phyloP scores from a whole-genome alignment of 495 filamentous ascomycete genomes.

The Chaetomidium leptoderma region DNA sequence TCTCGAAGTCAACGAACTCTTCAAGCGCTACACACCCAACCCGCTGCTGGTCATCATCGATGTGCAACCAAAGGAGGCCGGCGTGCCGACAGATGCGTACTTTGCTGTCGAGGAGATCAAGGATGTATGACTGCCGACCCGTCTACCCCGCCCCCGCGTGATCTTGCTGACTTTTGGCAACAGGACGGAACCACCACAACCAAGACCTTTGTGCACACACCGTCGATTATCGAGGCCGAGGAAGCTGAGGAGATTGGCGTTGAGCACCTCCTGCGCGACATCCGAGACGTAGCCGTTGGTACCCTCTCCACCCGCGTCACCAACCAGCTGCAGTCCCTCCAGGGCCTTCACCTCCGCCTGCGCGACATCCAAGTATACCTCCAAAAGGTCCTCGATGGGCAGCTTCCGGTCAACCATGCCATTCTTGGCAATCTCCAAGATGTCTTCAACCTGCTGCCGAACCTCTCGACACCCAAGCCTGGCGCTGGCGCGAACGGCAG shows the following conservation, averaged over 20 bases:
- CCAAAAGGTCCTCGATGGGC: conserved; percentile 87
- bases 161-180: background rate
- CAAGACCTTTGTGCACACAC: conserved; percentile 98
- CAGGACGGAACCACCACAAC: conserved; percentile 96
- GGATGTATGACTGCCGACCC: no score
- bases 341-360: conserved; percentile 91
- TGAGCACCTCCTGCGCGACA: conserved; percentile 95
- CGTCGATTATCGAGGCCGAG: conserved; percentile 96
- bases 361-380: conserved; percentile 94
- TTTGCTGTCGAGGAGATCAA: conserved; percentile 99
- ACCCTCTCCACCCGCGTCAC: conserved; percentile 98
- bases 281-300: conserved; percentile 95
- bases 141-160: no score
- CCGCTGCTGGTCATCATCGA: conserved; percentile 96
- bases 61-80: conserved; percentile 96
- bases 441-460: conserved; percentile 97
- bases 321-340: conserved; percentile 93
- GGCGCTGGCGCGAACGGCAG: conserved; percentile 45
- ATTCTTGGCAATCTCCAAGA: conserved; percentile 97
- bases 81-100: conserved; percentile 97
- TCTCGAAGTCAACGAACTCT: conserved; percentile 98
- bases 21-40: conserved; percentile 98
- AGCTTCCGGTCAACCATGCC: conserved; percentile 93
- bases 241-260: conserved; percentile 99
- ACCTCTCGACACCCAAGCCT: conserved; percentile 74